These are phyloP conservation scores for Starmerella bacillaris DNA, from an alignment of 805 yeast species.

Conservation along the genomic window DNA sequence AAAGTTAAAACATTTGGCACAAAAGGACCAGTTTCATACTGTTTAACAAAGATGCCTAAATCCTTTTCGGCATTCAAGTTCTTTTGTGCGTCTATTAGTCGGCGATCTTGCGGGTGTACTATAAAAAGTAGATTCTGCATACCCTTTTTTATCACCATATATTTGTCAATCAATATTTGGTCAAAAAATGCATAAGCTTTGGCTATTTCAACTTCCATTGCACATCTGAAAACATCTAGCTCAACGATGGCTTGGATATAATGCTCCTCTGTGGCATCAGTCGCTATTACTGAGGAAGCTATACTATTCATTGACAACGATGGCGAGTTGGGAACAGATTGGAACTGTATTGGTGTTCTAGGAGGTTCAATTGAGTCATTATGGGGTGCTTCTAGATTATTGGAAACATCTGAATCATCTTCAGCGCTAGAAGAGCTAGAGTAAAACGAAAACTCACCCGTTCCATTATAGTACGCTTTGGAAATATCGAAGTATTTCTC, in stretches of 20 bases:
- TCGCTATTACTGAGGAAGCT: conserved; percentile 1
- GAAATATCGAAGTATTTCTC: conserved; percentile 1
- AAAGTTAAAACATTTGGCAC: conserved; percentile 52
- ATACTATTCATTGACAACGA: not conserved
- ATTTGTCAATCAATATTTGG: conserved; percentile 52
- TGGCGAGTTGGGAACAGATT: not conserved
- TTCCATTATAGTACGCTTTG: not conserved
- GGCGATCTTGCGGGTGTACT: too few relatives aligned
- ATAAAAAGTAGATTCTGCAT: conserved; percentile 44
- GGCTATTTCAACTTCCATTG: conserved; percentile 45
- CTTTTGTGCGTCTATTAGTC: conserved; percentile 37
- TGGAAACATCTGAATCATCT: too few relatives aligned
- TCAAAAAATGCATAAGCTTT: conserved; percentile 55
- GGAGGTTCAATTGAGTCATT: too few relatives aligned
- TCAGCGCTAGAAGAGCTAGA: not conserved
- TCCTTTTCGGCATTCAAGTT: conserved; percentile 48
- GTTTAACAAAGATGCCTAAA: conserved; percentile 38
- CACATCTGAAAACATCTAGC: conserved; percentile 47
- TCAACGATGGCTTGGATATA: conserved; percentile 37
- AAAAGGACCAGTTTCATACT: conserved; percentile 52
- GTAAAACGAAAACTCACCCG: not conserved
- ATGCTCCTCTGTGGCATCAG: conserved; percentile 20
- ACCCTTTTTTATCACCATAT: conserved; percentile 41
- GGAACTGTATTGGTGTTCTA: not conserved
- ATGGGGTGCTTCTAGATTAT: too few relatives aligned